Base-by-base conservation (phyloP, 2,329 filamentous ascomycete species). In the Colletotrichum sp. region DNA sequence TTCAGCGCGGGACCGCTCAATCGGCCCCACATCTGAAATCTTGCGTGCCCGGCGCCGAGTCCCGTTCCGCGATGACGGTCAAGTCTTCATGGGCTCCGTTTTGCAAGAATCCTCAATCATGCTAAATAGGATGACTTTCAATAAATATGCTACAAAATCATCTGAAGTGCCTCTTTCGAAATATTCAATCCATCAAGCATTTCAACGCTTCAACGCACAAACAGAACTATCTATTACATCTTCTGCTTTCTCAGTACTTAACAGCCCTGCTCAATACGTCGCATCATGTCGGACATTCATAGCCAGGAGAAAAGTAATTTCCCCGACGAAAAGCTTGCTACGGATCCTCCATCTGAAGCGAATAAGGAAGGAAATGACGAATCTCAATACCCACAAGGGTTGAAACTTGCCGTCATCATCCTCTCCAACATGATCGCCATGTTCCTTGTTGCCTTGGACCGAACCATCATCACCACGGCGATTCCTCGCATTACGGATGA, bases 401-500 rank as follows among this genome's bases (percentile, higher is more conserved):
- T 66, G 24, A 66, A 72, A 59, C 68, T 75, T 10, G 57, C 49
- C 6, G 67, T 79, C 16, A 57, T 79, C 13, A 63, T 78, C 21
- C 15, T 78, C 2, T 77, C 78, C 7, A 71, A 78, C 21, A 60
- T 79, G 18, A 44, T 80, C 2, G 73, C 71, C 32, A 77, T 80
- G 52, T 80, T 80, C 68, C 71, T 79, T n/a, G 76, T 80, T 18
- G 79, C 79, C n/a, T 69, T 80, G 21, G 79, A 79, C 28, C 80
- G 81, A 76, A 83, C 82, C 12, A 85, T 86, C 70, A 82, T 86
- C 59, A 79, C 84, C 10, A 86, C 83, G 4, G 86, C 86, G 5
- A 86, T 87, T 69, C 86, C 86, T 7, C 83, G 82, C 55, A 87
- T 87, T 75, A 87, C 86, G 0, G 81, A 84, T 71, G 81, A 85